These are phyloP conservation scores for Passalora sequoiae DNA, from an alignment of 2,329 filamentous ascomycete species.

Conservation along the genomic window DNA sequence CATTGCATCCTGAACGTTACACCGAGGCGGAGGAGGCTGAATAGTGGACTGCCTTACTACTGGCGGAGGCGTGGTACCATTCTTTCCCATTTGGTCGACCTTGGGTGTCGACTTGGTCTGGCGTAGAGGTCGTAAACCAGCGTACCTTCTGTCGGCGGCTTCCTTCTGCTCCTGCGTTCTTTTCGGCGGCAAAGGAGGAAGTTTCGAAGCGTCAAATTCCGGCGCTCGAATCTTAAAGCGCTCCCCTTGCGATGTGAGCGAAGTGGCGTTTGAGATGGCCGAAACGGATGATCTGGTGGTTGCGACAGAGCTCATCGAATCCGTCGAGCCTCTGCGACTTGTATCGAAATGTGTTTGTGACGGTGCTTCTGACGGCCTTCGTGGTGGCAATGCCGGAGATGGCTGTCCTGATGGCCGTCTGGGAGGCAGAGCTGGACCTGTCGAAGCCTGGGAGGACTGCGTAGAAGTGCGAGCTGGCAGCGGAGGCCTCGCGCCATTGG, in stretches of 20 bases:
- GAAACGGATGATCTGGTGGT: conserved; percentile 47
- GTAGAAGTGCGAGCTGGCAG: conserved; percentile 43
- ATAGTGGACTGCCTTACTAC: conserved; percentile 13
- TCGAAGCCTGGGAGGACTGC: conserved; percentile 30
- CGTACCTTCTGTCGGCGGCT: conserved; percentile 25
- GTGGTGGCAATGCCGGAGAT: conserved; percentile 42
- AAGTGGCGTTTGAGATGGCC: conserved; percentile 40
- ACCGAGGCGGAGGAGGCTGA: conserved; percentile 9
- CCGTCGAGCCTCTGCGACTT: conserved; percentile 40
- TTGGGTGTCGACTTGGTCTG: conserved; percentile 25
- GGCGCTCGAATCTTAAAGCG: conserved; percentile 40
- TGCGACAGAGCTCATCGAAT: conserved; percentile 50
- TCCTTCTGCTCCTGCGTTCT: conserved; percentile 40
- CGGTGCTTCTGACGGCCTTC: conserved; percentile 39
- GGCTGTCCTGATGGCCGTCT: conserved; percentile 32
- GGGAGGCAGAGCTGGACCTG: conserved; percentile 45
- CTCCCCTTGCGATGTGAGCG: conserved; percentile 25
- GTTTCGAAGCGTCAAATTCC: conserved; percentile 50
- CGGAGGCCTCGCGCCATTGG: conserved; percentile 35
- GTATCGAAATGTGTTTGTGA: conserved; percentile 25
- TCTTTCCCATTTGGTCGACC: conserved; percentile 17
- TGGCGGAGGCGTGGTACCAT: conserved; percentile 27
- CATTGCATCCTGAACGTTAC: conserved; percentile 2
- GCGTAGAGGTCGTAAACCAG: conserved; percentile 17
- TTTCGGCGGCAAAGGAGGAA: conserved; percentile 53